Conservation (phyloP, 495 filamentous ascomycete species). For the Talaromyces stipitatus region DNA sequence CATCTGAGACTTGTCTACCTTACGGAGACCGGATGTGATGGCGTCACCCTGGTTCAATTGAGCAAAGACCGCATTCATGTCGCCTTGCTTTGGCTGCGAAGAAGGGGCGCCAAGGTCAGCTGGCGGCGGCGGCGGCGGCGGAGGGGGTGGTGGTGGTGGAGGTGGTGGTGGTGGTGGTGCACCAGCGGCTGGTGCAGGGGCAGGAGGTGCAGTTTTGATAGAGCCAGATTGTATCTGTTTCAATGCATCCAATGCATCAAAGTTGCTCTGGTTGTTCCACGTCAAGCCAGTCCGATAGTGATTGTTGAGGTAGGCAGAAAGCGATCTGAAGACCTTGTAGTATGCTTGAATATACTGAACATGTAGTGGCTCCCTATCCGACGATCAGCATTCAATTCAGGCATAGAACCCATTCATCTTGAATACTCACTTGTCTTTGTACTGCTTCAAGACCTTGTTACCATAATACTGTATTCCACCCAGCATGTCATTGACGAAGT, state of each 20-base stretch:
- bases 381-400: background rate
- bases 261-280: constrained; percentile 78
- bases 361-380: constrained; percentile 60
- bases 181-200: constrained; percentile 27
- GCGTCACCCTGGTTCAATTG: constrained; percentile 81
- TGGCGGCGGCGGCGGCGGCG: constrained; percentile 72
- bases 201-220: constrained; percentile 16
- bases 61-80: constrained; percentile 79
- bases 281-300: constrained; percentile 71
- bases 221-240: constrained; percentile 50
- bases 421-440: constrained; percentile 74
- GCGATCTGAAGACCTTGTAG: constrained; percentile 76
- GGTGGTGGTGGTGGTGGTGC: constrained; percentile 25
- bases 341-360: constrained; percentile 82
- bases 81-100: constrained; percentile 31
- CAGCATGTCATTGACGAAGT: constrained; percentile 71
- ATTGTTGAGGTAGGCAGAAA: constrained; percentile 71
- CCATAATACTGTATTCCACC: constrained; percentile 82
- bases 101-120: constrained; percentile 23
- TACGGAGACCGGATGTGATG: constrained; percentile 80
- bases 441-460: constrained; percentile 79
- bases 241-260: constrained; percentile 64
- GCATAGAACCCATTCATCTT: background rate
- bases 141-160: constrained; percentile 45
- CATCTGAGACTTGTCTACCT: constrained; percentile 91